phyloP scores from a whole-genome alignment of 2,329 filamentous ascomycete genomes.

The Magnaporthales sp. region DNA sequence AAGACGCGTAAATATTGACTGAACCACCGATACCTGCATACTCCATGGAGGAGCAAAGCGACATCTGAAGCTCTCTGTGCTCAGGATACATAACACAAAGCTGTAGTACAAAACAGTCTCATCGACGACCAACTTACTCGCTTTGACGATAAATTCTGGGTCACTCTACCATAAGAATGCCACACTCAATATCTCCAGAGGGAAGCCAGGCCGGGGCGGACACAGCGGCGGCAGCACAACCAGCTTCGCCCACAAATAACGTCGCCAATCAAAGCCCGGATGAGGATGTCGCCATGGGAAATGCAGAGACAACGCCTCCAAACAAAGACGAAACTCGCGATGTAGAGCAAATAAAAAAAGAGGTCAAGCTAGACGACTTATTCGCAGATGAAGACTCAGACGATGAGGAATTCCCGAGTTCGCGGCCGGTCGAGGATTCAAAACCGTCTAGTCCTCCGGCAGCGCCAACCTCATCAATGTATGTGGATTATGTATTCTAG shows the following conservation, averaged over 20 bases:
- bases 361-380: conserved; percentile 48
- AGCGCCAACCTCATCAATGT: conserved; percentile 28
- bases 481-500: neutral
- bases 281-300: conserved; percentile 32
- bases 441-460: conserved; percentile 33
- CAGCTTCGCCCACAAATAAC: conserved; percentile 13
- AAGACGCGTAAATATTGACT: neutral
- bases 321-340: neutral
- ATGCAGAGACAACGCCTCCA: conserved; percentile 16
- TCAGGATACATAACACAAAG: neutral
- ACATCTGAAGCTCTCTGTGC: neutral
- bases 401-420: conserved; percentile 48
- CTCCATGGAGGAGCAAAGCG: neutral
- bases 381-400: conserved; percentile 52
- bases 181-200: conserved; percentile 30
- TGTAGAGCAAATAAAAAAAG: conserved; percentile 24
- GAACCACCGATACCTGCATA: neutral
- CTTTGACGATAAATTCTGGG: neutral
- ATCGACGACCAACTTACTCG: neutral
- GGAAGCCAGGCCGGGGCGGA: conserved; percentile 4
- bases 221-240: conserved; percentile 12
- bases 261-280: conserved; percentile 20
- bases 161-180: conserved; percentile 24
- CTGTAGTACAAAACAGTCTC: neutral
- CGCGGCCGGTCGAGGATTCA: conserved; percentile 11